Percentiles rank a stretch among this genome's conserved stretches.
Evolutionary conservation across 257 asterid species (phyloP).

Genomic region (Coffea canephora): DNA sequence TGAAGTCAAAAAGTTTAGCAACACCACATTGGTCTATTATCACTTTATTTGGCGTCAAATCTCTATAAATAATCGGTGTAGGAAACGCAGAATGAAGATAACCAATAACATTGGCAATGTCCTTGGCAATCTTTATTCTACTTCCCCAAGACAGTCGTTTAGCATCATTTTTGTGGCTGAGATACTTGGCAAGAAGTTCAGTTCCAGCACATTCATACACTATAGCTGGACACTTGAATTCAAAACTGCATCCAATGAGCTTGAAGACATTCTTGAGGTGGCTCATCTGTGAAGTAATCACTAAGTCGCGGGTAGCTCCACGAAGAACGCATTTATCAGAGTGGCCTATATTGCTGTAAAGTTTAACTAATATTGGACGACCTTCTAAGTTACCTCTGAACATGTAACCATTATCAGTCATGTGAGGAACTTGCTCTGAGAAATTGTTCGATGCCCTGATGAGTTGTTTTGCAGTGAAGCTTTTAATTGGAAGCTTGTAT

Average conservation of each 20-base stretch:
- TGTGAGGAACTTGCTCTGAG: background rate
- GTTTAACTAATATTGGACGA: background rate
- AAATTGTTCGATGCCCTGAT: background rate
- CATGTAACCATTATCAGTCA: background rate
- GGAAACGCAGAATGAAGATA: constrained; percentile 18
- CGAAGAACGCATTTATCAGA: no score
- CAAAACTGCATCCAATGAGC: constrained; percentile 10
- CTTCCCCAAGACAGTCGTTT: background rate
- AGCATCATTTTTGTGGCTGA: background rate
- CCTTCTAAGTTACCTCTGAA: background rate
- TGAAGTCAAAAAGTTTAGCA: constrained; percentile 10
- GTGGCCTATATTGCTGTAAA: background rate
- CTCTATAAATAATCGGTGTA: background rate
- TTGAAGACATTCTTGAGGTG: constrained; percentile 17
- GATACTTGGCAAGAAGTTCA: background rate
- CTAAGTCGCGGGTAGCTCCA: constrained; percentile 4
- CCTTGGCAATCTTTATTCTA: constrained; percentile 7
- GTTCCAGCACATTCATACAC: constrained; percentile 5
- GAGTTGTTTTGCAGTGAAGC: background rate
- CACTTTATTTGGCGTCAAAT: constrained; percentile 4
- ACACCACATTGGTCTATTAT: constrained; percentile 4
- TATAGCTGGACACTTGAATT: constrained; percentile 7
- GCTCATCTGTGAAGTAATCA: constrained; percentile 15
- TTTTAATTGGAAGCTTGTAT: background rate
- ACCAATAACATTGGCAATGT: background rate